Percentiles rank a stretch among this genome's conserved stretches.
These are phyloP conservation scores for Periglandula ipomoeae DNA, from an alignment of 2,329 filamentous ascomycete species.

Conservation along the genomic window DNA sequence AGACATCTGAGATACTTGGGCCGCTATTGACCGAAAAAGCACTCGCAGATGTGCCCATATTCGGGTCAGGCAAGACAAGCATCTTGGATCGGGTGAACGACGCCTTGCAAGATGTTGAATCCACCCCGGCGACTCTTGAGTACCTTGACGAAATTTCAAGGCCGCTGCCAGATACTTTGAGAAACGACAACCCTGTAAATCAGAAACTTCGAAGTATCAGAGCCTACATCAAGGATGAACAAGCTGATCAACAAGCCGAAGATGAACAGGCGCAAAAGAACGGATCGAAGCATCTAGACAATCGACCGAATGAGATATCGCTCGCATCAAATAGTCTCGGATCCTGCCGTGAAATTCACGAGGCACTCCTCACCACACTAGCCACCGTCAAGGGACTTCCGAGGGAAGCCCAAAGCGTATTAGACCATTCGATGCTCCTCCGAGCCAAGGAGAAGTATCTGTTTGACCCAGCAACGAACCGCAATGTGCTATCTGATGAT, in stretches of 20 bases:
- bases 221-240: slow-evolving; percentile 23
- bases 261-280: slow-evolving; percentile 18
- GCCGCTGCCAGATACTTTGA: slow-evolving; percentile 32
- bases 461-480: slow-evolving; percentile 57
- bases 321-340: slow-evolving; percentile 28
- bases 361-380: slow-evolving; percentile 39
- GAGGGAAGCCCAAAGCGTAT: slow-evolving; percentile 38
- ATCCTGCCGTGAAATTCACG: slow-evolving; percentile 49
- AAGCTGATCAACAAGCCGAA: slow-evolving; percentile 11
- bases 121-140: slow-evolving; percentile 24
- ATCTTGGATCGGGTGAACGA: slow-evolving; percentile 33
- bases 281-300: slow-evolving; percentile 19
- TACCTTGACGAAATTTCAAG: slow-evolving; percentile 26
- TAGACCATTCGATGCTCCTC: slow-evolving; percentile 50
- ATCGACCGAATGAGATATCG: slow-evolving; percentile 26
- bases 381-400: slow-evolving; percentile 37
- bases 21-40: slow-evolving; percentile 45
- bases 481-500: slow-evolving; percentile 58
- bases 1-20: slow-evolving; percentile 43
- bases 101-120: slow-evolving; percentile 26
- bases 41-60: slow-evolving; percentile 45
- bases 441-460: slow-evolving; percentile 54
- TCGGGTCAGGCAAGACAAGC: slow-evolving; percentile 41
- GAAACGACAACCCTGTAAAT: slow-evolving; percentile 32
- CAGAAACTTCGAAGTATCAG: slow-evolving; percentile 41